These are phyloP conservation scores for Pythium plurisporium DNA, from an alignment of 352 stramenopile species.

Conservation along the genomic window DNA sequence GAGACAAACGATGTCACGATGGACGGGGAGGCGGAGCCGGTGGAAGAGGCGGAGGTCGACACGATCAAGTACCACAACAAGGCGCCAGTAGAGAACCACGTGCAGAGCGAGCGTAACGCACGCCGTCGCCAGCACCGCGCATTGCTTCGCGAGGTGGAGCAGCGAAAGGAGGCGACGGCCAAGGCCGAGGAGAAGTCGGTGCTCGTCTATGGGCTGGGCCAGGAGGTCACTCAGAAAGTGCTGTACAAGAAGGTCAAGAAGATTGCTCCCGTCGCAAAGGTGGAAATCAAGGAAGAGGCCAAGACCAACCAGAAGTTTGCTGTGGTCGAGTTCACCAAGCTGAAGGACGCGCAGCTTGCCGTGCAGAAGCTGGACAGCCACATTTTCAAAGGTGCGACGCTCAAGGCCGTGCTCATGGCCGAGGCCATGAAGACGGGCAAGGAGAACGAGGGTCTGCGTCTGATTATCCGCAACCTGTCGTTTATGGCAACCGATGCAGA, in stretches of 20 bases:
- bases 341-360: slow-evolving; percentile 44
- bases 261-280: slow-evolving; percentile 42
- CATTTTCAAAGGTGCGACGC: slow-evolving; percentile 74
- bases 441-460: slow-evolving; percentile 49
- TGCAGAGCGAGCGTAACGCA: slow-evolving; percentile 79
- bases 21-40: background rate
- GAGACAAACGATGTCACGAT: background rate
- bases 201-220: slow-evolving; percentile 64
- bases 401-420: slow-evolving; percentile 49
- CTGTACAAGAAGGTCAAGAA: slow-evolving; percentile 81
- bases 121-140: slow-evolving; percentile 72
- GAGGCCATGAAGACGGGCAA: slow-evolving; percentile 24
- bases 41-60: slow-evolving; percentile 15
- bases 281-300: slow-evolving; percentile 58
- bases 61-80: slow-evolving; percentile 28
- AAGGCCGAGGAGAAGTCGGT: slow-evolving; percentile 61
- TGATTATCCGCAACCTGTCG: slow-evolving; percentile 82
- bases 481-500: slow-evolving; percentile 77
- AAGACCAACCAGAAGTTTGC: slow-evolving; percentile 58
- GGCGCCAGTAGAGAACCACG: slow-evolving; percentile 20
- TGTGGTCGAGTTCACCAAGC: slow-evolving; percentile 55
- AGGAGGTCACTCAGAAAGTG: slow-evolving; percentile 72
- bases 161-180: slow-evolving; percentile 53
- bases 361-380: slow-evolving; percentile 78
- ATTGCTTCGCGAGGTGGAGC: slow-evolving; percentile 64